Evolutionary conservation across 345 rosid species (phyloP).

Genomic region (Hirschfeldia incana): DNA sequence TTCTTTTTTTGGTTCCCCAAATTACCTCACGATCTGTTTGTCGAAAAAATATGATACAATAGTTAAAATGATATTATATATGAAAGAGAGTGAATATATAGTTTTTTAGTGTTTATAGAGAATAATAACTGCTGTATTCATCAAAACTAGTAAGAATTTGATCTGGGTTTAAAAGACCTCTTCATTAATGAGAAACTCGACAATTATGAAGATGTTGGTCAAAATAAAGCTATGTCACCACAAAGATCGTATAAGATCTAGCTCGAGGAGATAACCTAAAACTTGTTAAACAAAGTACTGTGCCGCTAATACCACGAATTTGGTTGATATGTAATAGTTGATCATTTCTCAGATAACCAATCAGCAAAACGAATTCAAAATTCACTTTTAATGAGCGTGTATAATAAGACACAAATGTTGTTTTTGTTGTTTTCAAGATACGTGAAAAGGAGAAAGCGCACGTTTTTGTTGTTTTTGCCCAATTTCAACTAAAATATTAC

Average conservation of each 20-base stretch:
- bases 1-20: too few relatives aligned
- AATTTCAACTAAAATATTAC: conserved; percentile 4
- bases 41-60: too few relatives aligned
- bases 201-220: not conserved
- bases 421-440: not conserved
- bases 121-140: not conserved
- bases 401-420: not conserved
- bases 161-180: not conserved
- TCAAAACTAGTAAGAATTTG: not conserved
- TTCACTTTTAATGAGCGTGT: not conserved
- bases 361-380: not conserved
- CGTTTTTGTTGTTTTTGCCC: conserved; percentile 7
- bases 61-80: too few relatives aligned
- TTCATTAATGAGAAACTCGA: too few relatives aligned
- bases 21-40: too few relatives aligned
- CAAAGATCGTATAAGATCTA: not conserved
- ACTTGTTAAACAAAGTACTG: not conserved
- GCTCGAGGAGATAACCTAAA: too few relatives aligned
- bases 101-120: not conserved
- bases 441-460: not conserved
- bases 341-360: not conserved
- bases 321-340: not conserved
- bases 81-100: not conserved
- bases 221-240: not conserved
- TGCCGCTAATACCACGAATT: not conserved